phyloP scores from a whole-genome alignment of 768 basidiomycete species.

The Leccinellum rugosiceps region DNA sequence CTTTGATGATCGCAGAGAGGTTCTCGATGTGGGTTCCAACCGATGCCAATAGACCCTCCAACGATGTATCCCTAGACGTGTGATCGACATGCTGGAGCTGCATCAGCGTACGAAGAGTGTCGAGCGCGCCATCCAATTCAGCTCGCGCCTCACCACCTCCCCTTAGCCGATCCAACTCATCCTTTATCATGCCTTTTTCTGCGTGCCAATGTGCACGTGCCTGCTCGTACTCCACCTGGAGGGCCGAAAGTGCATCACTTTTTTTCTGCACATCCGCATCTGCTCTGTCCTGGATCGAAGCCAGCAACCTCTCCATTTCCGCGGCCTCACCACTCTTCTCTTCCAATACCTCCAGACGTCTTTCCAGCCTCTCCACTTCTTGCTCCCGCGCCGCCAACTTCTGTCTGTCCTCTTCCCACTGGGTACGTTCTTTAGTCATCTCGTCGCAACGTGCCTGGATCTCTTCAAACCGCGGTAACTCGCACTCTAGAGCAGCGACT shows the following conservation, averaged over 20 bases:
- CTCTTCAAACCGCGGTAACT: slow-evolving; percentile 49
- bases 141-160: slow-evolving; percentile 37
- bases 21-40: slow-evolving; percentile 50
- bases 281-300: slow-evolving; percentile 33
- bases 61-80: slow-evolving; percentile 44
- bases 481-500: slow-evolving; percentile 52
- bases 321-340: slow-evolving; percentile 39
- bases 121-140: slow-evolving; percentile 52
- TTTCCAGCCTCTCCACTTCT: slow-evolving; percentile 38
- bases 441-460: slow-evolving; percentile 46
- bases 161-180: slow-evolving; percentile 46
- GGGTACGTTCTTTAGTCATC: slow-evolving; percentile 46
- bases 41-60: slow-evolving; percentile 47
- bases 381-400: slow-evolving; percentile 36
- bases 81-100: slow-evolving; percentile 56
- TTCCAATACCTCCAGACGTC: slow-evolving; percentile 43
- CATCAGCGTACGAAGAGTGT: slow-evolving; percentile 48
- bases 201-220: slow-evolving; percentile 51
- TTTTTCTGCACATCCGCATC: slow-evolving; percentile 41
- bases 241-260: slow-evolving; percentile 35
- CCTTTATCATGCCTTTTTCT: slow-evolving; percentile 47
- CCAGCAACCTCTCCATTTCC: slow-evolving; percentile 39
- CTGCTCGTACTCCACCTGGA: slow-evolving; percentile 40
- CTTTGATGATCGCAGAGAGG: slow-evolving; percentile 44
- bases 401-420: slow-evolving; percentile 49